phyloP scores from a whole-genome alignment of 2,329 filamentous ascomycete genomes.

The Arthrobotrys iridis region DNA sequence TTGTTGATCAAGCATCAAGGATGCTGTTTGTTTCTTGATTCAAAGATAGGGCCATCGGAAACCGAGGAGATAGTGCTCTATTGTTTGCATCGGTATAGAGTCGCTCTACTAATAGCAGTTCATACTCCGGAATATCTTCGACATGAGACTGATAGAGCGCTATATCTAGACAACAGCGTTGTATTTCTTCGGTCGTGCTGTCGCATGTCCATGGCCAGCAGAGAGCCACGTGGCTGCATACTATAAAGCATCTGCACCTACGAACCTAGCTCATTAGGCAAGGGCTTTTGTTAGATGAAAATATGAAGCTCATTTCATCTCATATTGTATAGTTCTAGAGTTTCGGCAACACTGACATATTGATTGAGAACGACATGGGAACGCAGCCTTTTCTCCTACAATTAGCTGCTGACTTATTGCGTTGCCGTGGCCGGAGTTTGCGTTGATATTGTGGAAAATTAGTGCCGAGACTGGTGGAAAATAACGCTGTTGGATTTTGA shows the following conservation, averaged over 20 bases:
- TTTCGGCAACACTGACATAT: too few relatives aligned
- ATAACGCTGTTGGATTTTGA: background rate
- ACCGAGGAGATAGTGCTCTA: background rate
- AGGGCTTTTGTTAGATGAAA: too few relatives aligned
- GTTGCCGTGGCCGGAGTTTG: too few relatives aligned
- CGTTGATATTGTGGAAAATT: background rate
- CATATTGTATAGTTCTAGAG: too few relatives aligned
- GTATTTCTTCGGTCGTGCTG: background rate
- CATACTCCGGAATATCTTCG: background rate
- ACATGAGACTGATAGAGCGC: background rate
- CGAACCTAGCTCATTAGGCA: too few relatives aligned
- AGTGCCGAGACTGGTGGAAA: too few relatives aligned
- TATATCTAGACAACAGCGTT: background rate
- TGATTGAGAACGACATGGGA: too few relatives aligned
- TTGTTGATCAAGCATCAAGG: background rate
- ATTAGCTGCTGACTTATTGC: too few relatives aligned
- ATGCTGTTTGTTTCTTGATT: background rate
- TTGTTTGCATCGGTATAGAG: background rate
- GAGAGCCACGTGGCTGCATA: too few relatives aligned
- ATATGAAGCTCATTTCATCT: too few relatives aligned
- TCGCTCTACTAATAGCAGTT: background rate
- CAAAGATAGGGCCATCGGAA: background rate
- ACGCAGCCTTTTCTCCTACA: background rate
- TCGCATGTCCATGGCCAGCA: too few relatives aligned
- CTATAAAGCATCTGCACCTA: too few relatives aligned